phyloP scores from a whole-genome alignment of 2,329 filamentous ascomycete species.

The Clarireedia homoeocarpa region DNA sequence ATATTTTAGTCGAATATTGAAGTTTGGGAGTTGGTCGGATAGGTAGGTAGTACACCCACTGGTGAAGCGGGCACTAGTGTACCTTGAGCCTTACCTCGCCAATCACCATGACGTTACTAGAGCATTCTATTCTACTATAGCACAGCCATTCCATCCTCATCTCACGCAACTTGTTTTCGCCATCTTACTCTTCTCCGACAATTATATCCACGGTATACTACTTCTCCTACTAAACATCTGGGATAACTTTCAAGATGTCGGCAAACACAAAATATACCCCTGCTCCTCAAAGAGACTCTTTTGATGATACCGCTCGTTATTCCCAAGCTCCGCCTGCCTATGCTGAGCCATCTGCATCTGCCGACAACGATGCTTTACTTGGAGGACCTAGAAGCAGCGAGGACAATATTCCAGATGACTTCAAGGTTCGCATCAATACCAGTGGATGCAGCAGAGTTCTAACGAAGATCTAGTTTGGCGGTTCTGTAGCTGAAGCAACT shows the following conservation, averaged over 20 bases:
- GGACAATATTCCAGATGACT: slow-evolving; percentile 93
- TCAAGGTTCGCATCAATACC: slow-evolving; percentile 58
- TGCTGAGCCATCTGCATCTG: slow-evolving; percentile 48
- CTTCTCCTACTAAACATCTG: neutral
- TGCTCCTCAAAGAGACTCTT: slow-evolving; percentile 79
- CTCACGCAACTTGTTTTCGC: too few relatives aligned
- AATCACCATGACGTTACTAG: too few relatives aligned
- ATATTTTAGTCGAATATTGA: too few relatives aligned
- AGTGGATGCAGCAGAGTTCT: slow-evolving; percentile 2
- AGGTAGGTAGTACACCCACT: too few relatives aligned
- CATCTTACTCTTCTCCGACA: too few relatives aligned
- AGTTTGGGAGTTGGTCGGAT: too few relatives aligned
- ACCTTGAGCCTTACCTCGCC: too few relatives aligned
- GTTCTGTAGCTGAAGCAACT: slow-evolving; percentile 85
- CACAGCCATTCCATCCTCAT: neutral
- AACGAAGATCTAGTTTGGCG: slow-evolving; percentile 61
- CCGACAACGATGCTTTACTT: slow-evolving; percentile 43
- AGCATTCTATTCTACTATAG: too few relatives aligned
- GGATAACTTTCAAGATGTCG: slow-evolving; percentile 40
- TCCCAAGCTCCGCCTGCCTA: slow-evolving; percentile 80
- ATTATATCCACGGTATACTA: too few relatives aligned
- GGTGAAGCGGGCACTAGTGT: too few relatives aligned
- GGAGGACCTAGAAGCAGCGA: slow-evolving; percentile 69
- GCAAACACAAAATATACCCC: slow-evolving; percentile 74
- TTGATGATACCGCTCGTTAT: slow-evolving; percentile 59